Evolutionary conservation across 2,329 filamentous ascomycete genomes (phyloP).

Genomic region (Bisporella sp.): DNA sequence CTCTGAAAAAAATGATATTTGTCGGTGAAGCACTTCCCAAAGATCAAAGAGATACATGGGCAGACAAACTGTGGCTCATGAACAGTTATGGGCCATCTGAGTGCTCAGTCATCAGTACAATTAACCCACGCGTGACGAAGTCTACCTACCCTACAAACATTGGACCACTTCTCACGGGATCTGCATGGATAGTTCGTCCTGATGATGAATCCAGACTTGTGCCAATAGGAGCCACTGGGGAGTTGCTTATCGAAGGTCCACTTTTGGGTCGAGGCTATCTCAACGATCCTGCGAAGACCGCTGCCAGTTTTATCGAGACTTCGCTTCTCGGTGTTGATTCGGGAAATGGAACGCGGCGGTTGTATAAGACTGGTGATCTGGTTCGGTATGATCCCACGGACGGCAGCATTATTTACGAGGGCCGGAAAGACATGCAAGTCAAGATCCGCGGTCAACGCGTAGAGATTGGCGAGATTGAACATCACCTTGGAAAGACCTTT

Average conservation of each 20-base stretch:
- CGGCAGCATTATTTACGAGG: conserved; percentile 52
- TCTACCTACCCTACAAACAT: not conserved
- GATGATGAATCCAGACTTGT: not conserved
- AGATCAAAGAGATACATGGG: no score
- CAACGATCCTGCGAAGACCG: not conserved
- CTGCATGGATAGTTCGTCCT: not conserved
- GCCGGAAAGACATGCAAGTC: conserved; percentile 57
- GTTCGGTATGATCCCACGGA: conserved; percentile 43
- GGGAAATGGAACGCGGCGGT: not conserved
- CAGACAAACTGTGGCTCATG: no score
- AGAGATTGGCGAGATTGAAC: conserved; percentile 55
- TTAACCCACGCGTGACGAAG: no score
- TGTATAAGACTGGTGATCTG: conserved; percentile 13
- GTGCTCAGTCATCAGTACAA: no score
- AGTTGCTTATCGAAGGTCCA: not conserved
- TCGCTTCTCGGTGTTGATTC: not conserved
- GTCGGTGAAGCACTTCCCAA: not conserved
- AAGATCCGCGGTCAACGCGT: conserved; percentile 59
- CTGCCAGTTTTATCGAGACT: not conserved
- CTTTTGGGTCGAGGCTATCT: not conserved
- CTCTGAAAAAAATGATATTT: not conserved
- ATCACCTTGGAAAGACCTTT: not conserved
- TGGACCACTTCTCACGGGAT: not conserved
- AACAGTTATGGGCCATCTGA: no score
- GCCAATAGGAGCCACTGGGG: not conserved